Percentiles rank a stretch among this genome's conserved stretches.
phyloP scores from a whole-genome alignment of 2,329 filamentous ascomycete species.

The Harringtonia lauricola region DNA sequence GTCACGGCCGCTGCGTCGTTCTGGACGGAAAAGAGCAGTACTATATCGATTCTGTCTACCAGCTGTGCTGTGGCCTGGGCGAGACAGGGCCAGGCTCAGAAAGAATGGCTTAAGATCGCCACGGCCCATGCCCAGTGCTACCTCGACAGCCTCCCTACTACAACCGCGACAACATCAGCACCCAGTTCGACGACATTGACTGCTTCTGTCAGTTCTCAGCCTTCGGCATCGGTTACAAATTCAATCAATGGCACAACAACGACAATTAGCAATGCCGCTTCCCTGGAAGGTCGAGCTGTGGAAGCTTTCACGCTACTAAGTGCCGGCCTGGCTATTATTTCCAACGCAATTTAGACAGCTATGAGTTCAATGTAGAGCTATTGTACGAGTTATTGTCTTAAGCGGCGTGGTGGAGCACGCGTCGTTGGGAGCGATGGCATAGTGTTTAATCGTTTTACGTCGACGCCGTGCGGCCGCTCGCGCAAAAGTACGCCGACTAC shows the following conservation, averaged over 20 bases:
- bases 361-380: no score
- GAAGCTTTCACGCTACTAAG: background rate
- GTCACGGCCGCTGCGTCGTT: background rate
- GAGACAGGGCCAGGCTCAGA: background rate
- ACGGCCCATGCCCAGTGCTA: background rate
- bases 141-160: background rate
- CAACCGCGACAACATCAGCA: background rate
- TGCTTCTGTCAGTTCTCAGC: background rate
- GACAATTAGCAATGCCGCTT: background rate
- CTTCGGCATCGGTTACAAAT: background rate
- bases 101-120: no score
- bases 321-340: background rate
- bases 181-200: background rate
- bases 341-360: no score
- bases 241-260: background rate
- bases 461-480: conserved; percentile 25
- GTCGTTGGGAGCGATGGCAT: no score
- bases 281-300: background rate
- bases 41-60: background rate
- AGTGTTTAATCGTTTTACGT: no score
- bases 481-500: conserved; percentile 34
- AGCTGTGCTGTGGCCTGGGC: background rate
- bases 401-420: no score
- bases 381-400: no score
- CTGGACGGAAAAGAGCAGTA: background rate